phyloP scores from a whole-genome alignment of 2,329 filamentous ascomycete genomes.

The Colletotrichum eremochloae region DNA sequence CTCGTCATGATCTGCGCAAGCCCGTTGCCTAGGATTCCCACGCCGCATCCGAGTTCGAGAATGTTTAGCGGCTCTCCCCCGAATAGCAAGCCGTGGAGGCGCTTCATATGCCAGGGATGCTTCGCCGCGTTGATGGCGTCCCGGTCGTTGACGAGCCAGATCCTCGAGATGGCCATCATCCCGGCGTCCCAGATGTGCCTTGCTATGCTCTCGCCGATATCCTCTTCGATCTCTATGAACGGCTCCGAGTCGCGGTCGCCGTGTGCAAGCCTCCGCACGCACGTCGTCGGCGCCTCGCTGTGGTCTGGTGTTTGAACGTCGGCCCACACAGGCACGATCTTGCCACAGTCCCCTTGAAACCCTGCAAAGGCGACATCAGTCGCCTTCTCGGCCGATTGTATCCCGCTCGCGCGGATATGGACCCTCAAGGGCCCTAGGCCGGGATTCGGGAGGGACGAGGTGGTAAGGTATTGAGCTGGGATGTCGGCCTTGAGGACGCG shows the following conservation, averaged over 20 bases:
- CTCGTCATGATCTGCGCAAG: slow-evolving; percentile 54
- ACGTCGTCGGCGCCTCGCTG: slow-evolving; percentile 45
- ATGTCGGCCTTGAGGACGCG: slow-evolving; percentile 54
- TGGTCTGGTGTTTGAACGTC: slow-evolving; percentile 45
- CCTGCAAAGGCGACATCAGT: slow-evolving; percentile 19
- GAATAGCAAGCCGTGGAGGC: slow-evolving; percentile 47
- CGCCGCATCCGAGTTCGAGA: slow-evolving; percentile 69
- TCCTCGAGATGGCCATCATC: slow-evolving; percentile 58
- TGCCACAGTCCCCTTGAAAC: slow-evolving; percentile 47
- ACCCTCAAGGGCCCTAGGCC: slow-evolving; percentile 4
- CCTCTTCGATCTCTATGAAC: slow-evolving; percentile 63
- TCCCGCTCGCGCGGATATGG: background rate
- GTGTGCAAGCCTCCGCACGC: slow-evolving; percentile 49
- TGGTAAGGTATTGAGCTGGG: slow-evolving; percentile 19
- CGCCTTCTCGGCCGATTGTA: slow-evolving; percentile 20
- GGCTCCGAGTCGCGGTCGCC: slow-evolving; percentile 45
- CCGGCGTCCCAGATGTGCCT: slow-evolving; percentile 72
- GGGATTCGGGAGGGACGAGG: background rate
- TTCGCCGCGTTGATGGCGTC: slow-evolving; percentile 30
- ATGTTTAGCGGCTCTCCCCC: slow-evolving; percentile 54
- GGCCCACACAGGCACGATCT: slow-evolving; percentile 61
- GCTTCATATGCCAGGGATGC: slow-evolving; percentile 11
- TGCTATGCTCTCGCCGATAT: slow-evolving; percentile 71
- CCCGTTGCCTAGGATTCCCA: slow-evolving; percentile 68
- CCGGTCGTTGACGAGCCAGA: slow-evolving; percentile 43